Evolutionary conservation across 192 early-diverging fungal genomes (phyloP), one percentile per base, ranked within the genome.

Genomic region (Umbelopsis vinacea): DNA sequence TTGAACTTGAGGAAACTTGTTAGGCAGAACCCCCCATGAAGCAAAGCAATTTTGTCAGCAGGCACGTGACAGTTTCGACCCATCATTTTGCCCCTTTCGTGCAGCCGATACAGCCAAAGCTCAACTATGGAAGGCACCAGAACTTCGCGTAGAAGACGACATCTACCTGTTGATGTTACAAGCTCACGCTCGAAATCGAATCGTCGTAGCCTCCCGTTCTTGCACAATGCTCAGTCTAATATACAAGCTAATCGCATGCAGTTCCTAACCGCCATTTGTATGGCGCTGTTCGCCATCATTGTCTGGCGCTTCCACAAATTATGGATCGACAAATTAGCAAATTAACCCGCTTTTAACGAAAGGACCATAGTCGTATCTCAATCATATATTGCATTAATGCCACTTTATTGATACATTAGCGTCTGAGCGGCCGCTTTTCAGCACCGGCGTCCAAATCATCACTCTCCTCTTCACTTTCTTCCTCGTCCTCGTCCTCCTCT

Each of bases 401-500:
- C 4, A 50, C 3, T 63, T 63, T 63, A 63, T 63, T 63, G 57
- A 33, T 63, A 63, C 57, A 63, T 63, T 37, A 63, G 35, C 57
- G 57, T 33, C 57, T 63, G 8, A 63, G 26, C 37, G 57, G 57
- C 2, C 57, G 57, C 19, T 63, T 63, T 26, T 63, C 57, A 26
- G 57, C 5, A 14, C 5, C n/a, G 48, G 72, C 73, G 38, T 73
- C 74, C 19, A 74, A 73, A 43, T 79, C 76, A 19, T 79, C 81
- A 2, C 71, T 47, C 52, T 73, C 78, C 7, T 66, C 80, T 46
- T 82, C 76, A 23, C 70, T 72, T 43, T 74, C 78, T 22, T 78
- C 74, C 4, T 82, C 84, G 5, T 83, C 83, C 37, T 72, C 79
- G 0, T 47, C 71, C 29, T 78, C 67, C 50, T 88, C 88, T 40